Evolutionary conservation across 2,329 filamentous ascomycete genomes (phyloP), one percentile per base, ranked within the genome.

Genomic region (Microdochium trichocladiopsis): DNA sequence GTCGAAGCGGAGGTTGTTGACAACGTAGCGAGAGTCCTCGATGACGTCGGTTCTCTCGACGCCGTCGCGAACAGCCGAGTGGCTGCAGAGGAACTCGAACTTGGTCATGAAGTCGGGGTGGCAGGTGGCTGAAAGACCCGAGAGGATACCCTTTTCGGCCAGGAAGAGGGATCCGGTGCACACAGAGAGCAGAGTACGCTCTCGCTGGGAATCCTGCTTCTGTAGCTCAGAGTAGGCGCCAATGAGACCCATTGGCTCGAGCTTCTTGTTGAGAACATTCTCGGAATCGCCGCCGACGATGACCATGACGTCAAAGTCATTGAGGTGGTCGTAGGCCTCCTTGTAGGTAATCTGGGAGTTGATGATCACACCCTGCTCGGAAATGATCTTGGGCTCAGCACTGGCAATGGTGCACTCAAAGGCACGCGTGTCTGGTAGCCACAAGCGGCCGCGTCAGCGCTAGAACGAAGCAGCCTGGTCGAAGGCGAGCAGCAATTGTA

Each of bases 1-100:
- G 61, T 94, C 89, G 68, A 93, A 95, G 60, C 90, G 87, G 54
- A 91, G 84, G 72, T 95, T 94, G 78, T 95, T 95, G 68, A 95
- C 90, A 21, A 95, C 89, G 66, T 94, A 95, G 64, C 89, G 81
- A 64, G 79, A 78, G 57, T 89, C 86, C 64, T 94, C 88, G 63
- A 93, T 80, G 57, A 94, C 87, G 64, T 94, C 88, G 61, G 88
- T 90, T 64, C 88, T 85, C 73, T 91, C 86, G 52, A 83, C 80
- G 59, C 87, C 75, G 67, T 88, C 83, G 57, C 83, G 78, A 53
- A 82, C 81, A 47, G 87, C 81, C 48, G 84, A 82, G 58, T 89
- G 84, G 68, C 87, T 88, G 76, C 87, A 91, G 60, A 91, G 72
- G 61, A 84, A 91, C 76, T 94, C 90, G 64, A 95, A 83, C 58